Base-by-base conservation (phyloP, 2,329 filamentous ascomycete species). In the Ascochyta fabae region DNA sequence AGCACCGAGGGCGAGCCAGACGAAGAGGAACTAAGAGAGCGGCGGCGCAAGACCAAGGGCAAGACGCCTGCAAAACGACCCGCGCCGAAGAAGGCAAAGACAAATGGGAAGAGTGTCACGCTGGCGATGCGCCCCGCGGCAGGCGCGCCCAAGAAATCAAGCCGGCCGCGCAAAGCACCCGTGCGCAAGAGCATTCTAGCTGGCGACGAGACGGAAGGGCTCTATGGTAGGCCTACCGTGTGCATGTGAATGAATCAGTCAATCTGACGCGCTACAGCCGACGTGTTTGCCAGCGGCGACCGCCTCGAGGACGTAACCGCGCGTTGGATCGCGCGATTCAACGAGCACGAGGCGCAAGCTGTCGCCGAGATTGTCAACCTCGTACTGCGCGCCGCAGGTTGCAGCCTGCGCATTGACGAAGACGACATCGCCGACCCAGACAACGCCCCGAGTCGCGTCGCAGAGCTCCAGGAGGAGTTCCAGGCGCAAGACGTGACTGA, bases 371-470 rank as follows among this genome's bases (percentile, higher is more conserved):
- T 88, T 48, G 77, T 88, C 70, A 88, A 87, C 67, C 84, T 88
- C 50, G 80, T 87, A 22, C 75, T 88, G 16, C 81, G 81, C 63
- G 84, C 90, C 59, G 87, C 93, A 16, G 95, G 95, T 27, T 96
- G 93, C 73, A 86, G 91, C 50, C 82, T 91, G 49, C 84, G 89
- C 63, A 86, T 99, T 50, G 89, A 88, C 9, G 84, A 86, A 35
- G 88, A 95, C 71, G 92, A 98, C 72, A 91, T 97, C 61, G 87
- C 88, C 62, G 94, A 99, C 72, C 87, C 92, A 7, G 95, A 99
- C 72, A 92, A 95, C 69, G 91, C 89, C 43, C 86, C 90, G 16
- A 88, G 87, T 69, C 88, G 87, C 69, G 80, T 99, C 41, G 82
- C 84, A 22, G 93, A 98, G 67, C 81, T 99, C n/a, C 91, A 97